Percentiles rank a stretch among this genome's conserved stretches.
phyloP scores from a whole-genome alignment of 2,329 filamentous ascomycete genomes.

The Neofusicoccum umdonicola region DNA sequence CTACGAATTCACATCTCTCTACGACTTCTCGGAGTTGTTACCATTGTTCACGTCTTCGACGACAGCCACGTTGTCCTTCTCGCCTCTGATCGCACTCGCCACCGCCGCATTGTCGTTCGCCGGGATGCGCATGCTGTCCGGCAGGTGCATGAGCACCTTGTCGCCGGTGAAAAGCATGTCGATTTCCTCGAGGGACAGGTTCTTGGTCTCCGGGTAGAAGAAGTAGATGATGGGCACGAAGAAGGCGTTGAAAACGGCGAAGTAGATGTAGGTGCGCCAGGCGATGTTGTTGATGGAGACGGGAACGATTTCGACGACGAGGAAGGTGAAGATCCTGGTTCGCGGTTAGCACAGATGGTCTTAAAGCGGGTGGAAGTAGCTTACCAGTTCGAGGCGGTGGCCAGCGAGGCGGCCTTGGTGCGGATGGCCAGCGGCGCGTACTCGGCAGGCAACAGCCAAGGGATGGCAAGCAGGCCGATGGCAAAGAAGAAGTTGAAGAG shows the following conservation, averaged over 20 bases:
- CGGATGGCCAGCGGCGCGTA: slow-evolving; percentile 39
- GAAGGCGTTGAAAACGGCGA: slow-evolving; percentile 22
- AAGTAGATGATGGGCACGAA: slow-evolving; percentile 47
- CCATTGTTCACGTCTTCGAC: background rate
- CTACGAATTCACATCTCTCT: background rate
- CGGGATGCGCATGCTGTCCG: slow-evolving; percentile 19
- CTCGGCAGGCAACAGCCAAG: slow-evolving; percentile 40
- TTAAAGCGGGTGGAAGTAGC: slow-evolving; percentile 4
- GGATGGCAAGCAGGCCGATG: slow-evolving; percentile 28
- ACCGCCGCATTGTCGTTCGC: slow-evolving; percentile 8
- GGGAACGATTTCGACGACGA: slow-evolving; percentile 41
- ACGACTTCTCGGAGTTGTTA: background rate
- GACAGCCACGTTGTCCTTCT: background rate
- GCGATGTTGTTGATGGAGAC: slow-evolving; percentile 35
- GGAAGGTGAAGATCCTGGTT: slow-evolving; percentile 25
- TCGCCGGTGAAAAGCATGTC: slow-evolving; percentile 48
- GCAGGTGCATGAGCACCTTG: slow-evolving; percentile 19
- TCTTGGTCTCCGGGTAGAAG: slow-evolving; percentile 54
- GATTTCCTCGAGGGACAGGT: slow-evolving; percentile 52
- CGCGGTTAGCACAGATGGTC: slow-evolving; percentile 25
- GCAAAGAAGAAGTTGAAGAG: slow-evolving; percentile 34
- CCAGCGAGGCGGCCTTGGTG: slow-evolving; percentile 37
- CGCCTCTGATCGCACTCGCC: background rate
- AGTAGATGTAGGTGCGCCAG: slow-evolving; percentile 24
- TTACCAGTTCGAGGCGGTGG: slow-evolving; percentile 34